Base-by-base conservation (phyloP, 768 basidiomycete species). In the Krasilnikovozyma curviuscula region DNA sequence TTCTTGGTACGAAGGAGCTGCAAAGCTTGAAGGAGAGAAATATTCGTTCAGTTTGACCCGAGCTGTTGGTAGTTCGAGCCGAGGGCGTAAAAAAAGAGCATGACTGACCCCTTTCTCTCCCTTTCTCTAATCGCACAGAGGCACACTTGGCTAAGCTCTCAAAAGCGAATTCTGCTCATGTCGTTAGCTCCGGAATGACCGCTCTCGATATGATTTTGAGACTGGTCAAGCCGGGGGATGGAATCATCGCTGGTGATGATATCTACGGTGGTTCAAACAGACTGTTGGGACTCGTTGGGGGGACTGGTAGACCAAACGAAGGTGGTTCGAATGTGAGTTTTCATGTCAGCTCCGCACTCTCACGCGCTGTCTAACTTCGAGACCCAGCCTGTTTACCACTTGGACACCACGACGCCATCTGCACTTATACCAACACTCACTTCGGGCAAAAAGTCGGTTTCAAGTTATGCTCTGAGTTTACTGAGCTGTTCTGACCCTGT, bases 141-240 rank as follows among this genome's bases (percentile, higher is more conserved):
- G 84, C 95, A 56, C 93, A 97, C 63, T 73, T 98, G 40, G 91
- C 91, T 49, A 86, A 95, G 70, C 86, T 98, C 58, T 93, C 89
- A 29, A 83, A 82, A 25, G 86, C 89, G 6, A 69, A 70, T 5
- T 78, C 91, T 72, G 84, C 85, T 0, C 83, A 91, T 61, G 75
- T 79, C 18, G 84, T 98, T 5, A 83, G 86, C 5, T 95, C 91
- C 4, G 93, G 93, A 46, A 98, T 98, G 93, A 88, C 91, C 16
- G 88, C 89, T 3, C 73, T 97, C 34, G 93, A 98, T 65, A 76
- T 86, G 44, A 95, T 98, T 58, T 73, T 93, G 40, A 81, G 93
- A 41, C 63, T 95, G 25, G 76, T 97, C 57, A 91, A 89, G 66
- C 86, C 91, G 5, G 84, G 84, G n/a, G 81, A 85, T 65, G 83